These are phyloP conservation scores for Cladosporium sp. DNA, from an alignment of 2,329 filamentous ascomycete genomes.

Conservation along the genomic window DNA sequence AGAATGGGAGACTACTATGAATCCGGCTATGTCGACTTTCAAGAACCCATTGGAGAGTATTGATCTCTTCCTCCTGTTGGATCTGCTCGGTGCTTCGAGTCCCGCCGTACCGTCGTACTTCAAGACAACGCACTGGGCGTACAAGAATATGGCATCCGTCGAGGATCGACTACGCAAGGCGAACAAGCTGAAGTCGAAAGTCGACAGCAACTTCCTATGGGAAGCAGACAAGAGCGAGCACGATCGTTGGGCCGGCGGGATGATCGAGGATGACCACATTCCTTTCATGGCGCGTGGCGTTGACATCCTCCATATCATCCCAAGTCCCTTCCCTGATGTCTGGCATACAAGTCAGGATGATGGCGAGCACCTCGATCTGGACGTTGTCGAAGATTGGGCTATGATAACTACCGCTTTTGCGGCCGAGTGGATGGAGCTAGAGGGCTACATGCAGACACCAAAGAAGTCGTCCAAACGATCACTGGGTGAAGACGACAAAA, in stretches of 20 bases:
- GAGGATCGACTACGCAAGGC: conserved; percentile 73
- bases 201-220: conserved; percentile 63
- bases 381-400: conserved; percentile 83
- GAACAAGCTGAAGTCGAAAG: conserved; percentile 64
- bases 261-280: conserved; percentile 77
- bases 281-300: conserved; percentile 88
- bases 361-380: conserved; percentile 76
- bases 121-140: conserved; percentile 89
- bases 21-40: conserved; percentile 73
- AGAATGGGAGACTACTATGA: conserved; percentile 70
- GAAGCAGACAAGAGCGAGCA: conserved; percentile 58
- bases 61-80: conserved; percentile 85
- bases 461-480: background rate
- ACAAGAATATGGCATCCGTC: conserved; percentile 70
- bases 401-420: conserved; percentile 80
- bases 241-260: conserved; percentile 52
- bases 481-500: conserved; percentile 3
- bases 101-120: conserved; percentile 84
- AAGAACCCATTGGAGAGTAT: conserved; percentile 75
- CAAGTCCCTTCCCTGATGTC: conserved; percentile 73
- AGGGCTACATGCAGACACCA: conserved; percentile 44
- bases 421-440: conserved; percentile 89
- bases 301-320: conserved; percentile 85
- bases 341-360: conserved; percentile 89
- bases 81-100: conserved; percentile 72